These are phyloP conservation scores for Candida rishiriensis DNA, from an alignment of 805 yeast species.

Conservation along the genomic window DNA sequence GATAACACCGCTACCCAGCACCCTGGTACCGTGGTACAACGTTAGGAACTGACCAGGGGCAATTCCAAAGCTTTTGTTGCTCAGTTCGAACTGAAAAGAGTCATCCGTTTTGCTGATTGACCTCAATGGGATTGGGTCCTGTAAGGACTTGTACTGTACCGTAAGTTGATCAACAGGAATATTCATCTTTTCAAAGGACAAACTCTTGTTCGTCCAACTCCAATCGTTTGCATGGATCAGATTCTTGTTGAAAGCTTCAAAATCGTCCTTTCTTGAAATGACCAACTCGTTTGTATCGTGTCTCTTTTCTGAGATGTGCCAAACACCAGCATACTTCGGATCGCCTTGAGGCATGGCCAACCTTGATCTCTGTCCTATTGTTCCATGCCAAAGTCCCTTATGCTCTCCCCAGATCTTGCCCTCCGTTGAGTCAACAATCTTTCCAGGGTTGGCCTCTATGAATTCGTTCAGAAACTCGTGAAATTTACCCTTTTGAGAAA, in stretches of 20 bases:
- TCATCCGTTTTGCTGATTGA: constrained; percentile 15
- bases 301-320: constrained; percentile 82
- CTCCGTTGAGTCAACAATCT: constrained; percentile 61
- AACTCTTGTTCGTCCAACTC: constrained; percentile 40
- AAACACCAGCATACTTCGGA: constrained; percentile 66
- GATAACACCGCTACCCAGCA: constrained; percentile 62
- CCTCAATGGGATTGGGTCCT: constrained; percentile 37
- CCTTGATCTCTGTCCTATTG: constrained; percentile 84
- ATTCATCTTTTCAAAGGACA: constrained; percentile 7
- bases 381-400: constrained; percentile 89
- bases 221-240: constrained; percentile 40
- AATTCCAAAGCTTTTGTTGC: constrained; percentile 57
- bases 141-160: constrained; percentile 74
- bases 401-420: constrained; percentile 80
- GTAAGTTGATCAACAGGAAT: constrained; percentile 27
- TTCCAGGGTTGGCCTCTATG: constrained; percentile 68
- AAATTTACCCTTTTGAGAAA: constrained; percentile 59
- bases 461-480: constrained; percentile 71
- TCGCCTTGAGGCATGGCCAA: constrained; percentile 87
- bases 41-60: constrained; percentile 89
- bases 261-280: constrained; percentile 68
- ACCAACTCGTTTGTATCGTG: constrained; percentile 63
- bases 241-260: constrained; percentile 48
- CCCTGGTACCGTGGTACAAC: constrained; percentile 58
- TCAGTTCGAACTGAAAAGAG: constrained; percentile 35